These are phyloP conservation scores for Prunus dulcis DNA, from an alignment of 306 rosid genomes.

Conservation along the genomic window DNA sequence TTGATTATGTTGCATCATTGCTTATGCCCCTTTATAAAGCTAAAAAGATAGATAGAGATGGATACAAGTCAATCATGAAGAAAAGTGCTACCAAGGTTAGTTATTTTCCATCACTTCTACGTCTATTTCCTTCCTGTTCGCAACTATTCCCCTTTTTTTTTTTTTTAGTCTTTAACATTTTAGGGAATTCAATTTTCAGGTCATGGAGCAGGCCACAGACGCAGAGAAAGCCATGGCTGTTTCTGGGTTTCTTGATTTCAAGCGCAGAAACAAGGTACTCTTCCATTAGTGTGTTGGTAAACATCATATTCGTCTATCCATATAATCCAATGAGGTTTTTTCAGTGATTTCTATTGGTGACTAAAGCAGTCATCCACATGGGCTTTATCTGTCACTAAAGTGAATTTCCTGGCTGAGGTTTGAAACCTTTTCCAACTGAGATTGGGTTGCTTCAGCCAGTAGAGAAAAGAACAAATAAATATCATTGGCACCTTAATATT, in stretches of 20 bases:
- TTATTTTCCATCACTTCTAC: conserved; percentile 15
- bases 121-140: conserved; percentile 12
- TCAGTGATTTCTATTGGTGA: neutral
- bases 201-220: conserved; percentile 94
- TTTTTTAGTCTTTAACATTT: conserved; percentile 19
- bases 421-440: neutral
- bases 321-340: neutral
- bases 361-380: neutral
- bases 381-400: neutral
- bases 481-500: conserved; percentile 11
- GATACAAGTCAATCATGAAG: conserved; percentile 98
- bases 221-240: conserved; percentile 90
- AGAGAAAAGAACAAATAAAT: neutral
- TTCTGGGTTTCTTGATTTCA: conserved; percentile 84
- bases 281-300: conserved; percentile 12
- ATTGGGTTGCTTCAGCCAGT: neutral
- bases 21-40: conserved; percentile 99
- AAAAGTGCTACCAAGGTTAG: conserved; percentile 94
- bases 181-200: conserved; percentile 53
- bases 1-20: conserved; percentile 92
- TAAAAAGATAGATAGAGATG: conserved; percentile 87
- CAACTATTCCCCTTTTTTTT: neutral
- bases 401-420: conserved; percentile 22
- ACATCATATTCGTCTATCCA: neutral
- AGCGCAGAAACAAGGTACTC: conserved; percentile 88